Evolutionary conservation across 192 early-diverging fungal species (phyloP).

Genomic region (Chytriomyces sp.): DNA sequence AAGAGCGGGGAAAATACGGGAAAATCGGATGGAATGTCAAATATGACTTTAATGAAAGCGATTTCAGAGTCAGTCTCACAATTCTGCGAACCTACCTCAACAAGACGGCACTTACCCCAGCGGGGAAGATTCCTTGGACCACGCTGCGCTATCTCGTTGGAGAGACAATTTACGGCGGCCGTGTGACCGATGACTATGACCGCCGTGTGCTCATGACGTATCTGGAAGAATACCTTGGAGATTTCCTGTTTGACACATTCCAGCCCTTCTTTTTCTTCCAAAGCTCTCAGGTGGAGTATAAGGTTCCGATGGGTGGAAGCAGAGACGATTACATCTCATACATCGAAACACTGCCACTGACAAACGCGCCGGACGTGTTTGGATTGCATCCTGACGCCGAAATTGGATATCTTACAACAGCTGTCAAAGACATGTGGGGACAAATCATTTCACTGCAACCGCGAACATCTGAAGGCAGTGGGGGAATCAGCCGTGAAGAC

Average conservation of each 20-base stretch:
- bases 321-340: constrained; percentile 63
- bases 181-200: constrained; percentile 71
- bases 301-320: constrained; percentile 49
- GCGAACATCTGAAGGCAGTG: constrained; percentile 59
- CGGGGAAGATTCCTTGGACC: constrained; percentile 69
- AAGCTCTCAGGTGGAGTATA: constrained; percentile 58
- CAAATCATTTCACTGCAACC: constrained; percentile 67
- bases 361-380: constrained; percentile 69
- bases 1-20: constrained; percentile 68
- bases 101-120: constrained; percentile 57
- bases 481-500: constrained; percentile 68
- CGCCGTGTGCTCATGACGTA: constrained; percentile 65
- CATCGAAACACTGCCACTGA: constrained; percentile 64
- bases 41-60: constrained; percentile 71
- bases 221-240: constrained; percentile 68
- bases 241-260: constrained; percentile 68
- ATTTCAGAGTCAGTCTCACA: constrained; percentile 61
- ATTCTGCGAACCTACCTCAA: constrained; percentile 66
- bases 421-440: constrained; percentile 70
- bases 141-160: constrained; percentile 66
- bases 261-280: constrained; percentile 67
- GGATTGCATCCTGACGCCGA: constrained; percentile 69
- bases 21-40: constrained; percentile 70
- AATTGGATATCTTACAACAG: constrained; percentile 66
- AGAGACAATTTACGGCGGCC: constrained; percentile 69